Evolutionary conservation across 2,329 filamentous ascomycete species (phyloP).

Genomic region (Sporothrix schenckii): DNA sequence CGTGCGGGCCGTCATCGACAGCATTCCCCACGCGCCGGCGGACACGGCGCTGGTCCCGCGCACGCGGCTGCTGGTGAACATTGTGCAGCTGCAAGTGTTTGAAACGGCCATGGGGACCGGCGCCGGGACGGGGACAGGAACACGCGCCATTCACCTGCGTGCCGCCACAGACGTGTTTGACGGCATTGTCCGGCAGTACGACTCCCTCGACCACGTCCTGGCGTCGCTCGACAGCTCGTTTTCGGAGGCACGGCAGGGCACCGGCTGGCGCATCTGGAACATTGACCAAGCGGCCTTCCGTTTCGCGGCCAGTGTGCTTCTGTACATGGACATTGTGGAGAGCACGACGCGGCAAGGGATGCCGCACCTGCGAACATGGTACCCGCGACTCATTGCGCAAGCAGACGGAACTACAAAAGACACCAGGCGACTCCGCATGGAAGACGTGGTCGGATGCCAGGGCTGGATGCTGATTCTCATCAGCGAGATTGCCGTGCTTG

Average conservation of each 20-base stretch:
- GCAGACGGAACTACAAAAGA: not conserved
- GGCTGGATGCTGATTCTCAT: not conserved
- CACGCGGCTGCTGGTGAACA: not conserved
- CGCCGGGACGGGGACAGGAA: not conserved
- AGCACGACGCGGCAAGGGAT: not conserved
- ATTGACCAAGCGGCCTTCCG: not conserved
- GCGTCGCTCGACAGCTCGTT: not conserved
- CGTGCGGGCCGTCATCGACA: not conserved
- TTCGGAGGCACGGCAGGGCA: not conserved
- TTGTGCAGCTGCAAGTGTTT: slow-evolving; percentile 4
- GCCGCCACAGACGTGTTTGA: not conserved
- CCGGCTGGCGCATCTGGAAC: slow-evolving; percentile 2
- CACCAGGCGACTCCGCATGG: not conserved
- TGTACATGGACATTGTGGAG: not conserved
- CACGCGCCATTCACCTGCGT: not conserved
- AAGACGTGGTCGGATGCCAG: not conserved
- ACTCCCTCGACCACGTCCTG: not conserved
- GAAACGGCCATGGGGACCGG: not conserved
- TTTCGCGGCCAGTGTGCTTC: not conserved
- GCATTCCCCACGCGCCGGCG: not conserved
- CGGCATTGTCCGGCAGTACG: not conserved
- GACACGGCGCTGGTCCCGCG: not conserved
- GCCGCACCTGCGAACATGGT: not conserved
- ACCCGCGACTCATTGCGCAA: not conserved
- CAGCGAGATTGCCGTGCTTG: not conserved